Evolutionary conservation across 345 rosid species (phyloP), one percentile per base, ranked within the genome.

Genomic region (Lagerstroemia speciosa): DNA sequence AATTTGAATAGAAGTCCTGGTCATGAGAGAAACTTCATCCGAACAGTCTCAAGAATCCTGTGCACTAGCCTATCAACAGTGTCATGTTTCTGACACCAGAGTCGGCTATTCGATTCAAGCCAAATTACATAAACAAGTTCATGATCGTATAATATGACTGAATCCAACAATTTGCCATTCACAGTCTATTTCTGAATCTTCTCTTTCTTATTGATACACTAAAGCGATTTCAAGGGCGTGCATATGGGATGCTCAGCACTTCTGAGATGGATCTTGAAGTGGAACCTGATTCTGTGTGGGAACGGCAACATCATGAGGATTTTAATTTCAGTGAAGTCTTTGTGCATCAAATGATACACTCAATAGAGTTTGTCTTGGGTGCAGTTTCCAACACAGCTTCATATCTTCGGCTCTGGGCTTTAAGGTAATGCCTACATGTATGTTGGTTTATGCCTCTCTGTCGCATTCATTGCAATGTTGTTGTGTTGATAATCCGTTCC

Each of bases 331-430:
- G 97, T 76, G 98, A 93, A 85, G 81, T 91, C 69, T 93, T 93
- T 84, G 98, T 93, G 84, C 98, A 93, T 85, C 98, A 93, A 82
- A 81, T 93, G 97, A 91, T 93, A 80, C 97, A 93, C 81, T 93
- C 97, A 65, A 91, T 93, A 73, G 98, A 93, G 81, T 91, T 91
- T 71, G 91, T 93, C 74, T 88, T 93, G 38, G 98, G 96, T 65
- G 87, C 98, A 74, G 97, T 93, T 73, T 93, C 98, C 66, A 93
- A 93, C 80, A 93, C 97, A 40, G 97, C 98, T 71, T 93, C 98
- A 31, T 93, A 91, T 82, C 97, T 93, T 81, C 97, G 98, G 73
- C 96, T 93, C 65, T 93, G 98, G 98, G 97, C 98, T 73, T 86
- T 91, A 78, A 93, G 98, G 98, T 87, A 81, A 46, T 31, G 62